Evolutionary conservation across 768 basidiomycete genomes (phyloP).

Genomic region (Mycena galopus): DNA sequence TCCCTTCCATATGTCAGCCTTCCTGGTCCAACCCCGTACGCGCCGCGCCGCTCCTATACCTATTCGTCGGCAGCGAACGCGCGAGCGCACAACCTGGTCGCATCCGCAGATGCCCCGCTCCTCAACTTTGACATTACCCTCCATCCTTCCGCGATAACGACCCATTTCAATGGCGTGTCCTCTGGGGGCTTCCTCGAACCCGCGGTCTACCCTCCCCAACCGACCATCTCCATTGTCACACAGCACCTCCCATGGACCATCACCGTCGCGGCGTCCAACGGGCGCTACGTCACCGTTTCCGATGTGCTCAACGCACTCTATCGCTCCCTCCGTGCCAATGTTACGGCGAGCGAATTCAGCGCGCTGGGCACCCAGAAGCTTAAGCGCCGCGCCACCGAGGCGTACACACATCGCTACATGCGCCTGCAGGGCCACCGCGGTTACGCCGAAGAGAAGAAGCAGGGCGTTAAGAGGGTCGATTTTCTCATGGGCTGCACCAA

Average conservation of each 20-base stretch:
- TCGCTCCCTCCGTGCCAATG: constrained; percentile 49
- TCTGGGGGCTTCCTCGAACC: constrained; percentile 21
- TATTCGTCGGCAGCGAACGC: neutral
- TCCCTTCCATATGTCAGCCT: constrained; percentile 17
- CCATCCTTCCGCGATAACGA: constrained; percentile 20
- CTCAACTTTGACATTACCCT: constrained; percentile 20
- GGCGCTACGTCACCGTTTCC: constrained; percentile 48
- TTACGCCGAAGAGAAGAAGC: constrained; percentile 46
- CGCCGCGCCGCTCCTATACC: constrained; percentile 21
- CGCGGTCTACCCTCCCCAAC: constrained; percentile 30
- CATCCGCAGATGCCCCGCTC: constrained; percentile 4
- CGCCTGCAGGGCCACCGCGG: constrained; percentile 39
- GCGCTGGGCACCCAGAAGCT: constrained; percentile 40
- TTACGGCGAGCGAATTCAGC: constrained; percentile 48
- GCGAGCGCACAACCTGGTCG: constrained; percentile 22
- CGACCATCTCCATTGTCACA: constrained; percentile 18
- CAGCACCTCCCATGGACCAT: constrained; percentile 38
- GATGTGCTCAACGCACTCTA: constrained; percentile 54
- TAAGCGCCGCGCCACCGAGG: constrained; percentile 44
- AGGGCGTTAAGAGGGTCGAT: constrained; percentile 55
- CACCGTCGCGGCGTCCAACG: constrained; percentile 30
- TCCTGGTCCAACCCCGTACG: constrained; percentile 12
- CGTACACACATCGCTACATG: constrained; percentile 47
- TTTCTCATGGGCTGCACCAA: constrained; percentile 46
- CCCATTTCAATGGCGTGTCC: constrained; percentile 3